A percentile compares a stretch with the other conserved stretches of the same genome.
Conservation (phyloP, 371 early-diverging fungal genomes). For the Choanephora cucurbitarum region DNA sequence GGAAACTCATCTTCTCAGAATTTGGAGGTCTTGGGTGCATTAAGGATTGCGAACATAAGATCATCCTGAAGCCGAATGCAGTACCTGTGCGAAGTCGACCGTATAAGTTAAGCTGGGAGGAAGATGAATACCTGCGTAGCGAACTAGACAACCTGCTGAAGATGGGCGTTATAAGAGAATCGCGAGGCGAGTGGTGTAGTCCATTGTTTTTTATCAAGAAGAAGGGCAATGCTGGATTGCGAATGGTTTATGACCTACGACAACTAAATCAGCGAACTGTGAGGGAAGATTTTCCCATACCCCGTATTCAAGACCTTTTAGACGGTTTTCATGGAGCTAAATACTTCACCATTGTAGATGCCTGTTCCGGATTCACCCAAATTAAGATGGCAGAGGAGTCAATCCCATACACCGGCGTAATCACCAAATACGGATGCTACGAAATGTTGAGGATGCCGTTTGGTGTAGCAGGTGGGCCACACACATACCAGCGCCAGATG, state of each 20-base stretch:
- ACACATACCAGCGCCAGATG: conserved; percentile 33
- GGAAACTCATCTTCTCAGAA: conserved; percentile 5
- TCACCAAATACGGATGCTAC: conserved; percentile 41
- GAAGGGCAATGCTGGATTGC: conserved; percentile 30
- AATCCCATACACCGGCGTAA: conserved; percentile 50
- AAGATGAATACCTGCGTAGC: not conserved
- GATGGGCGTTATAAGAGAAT: conserved; percentile 11
- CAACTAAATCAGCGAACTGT: conserved; percentile 39
- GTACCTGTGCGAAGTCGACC: conserved; percentile 10
- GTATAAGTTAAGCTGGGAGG: conserved; percentile 2
- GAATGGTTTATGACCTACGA: conserved; percentile 31
- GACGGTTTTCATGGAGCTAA: conserved; percentile 20
- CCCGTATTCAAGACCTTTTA: conserved; percentile 37
- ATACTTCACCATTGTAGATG: conserved; percentile 13
- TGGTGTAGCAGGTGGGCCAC: conserved; percentile 47
- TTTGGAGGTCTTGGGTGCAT: conserved; percentile 8
- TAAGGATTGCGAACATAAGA: not conserved
- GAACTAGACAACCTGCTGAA: conserved; percentile 10
- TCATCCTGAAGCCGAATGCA: conserved; percentile 1
- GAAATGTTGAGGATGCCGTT: conserved; percentile 57
- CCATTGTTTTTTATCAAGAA: conserved; percentile 49
- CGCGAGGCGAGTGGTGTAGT: conserved; percentile 11
- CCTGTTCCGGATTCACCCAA: conserved; percentile 36
- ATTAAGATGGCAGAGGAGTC: conserved; percentile 25
- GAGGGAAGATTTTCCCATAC: conserved; percentile 36